Evolutionary conservation across 1,284 basidiomycete genomes (phyloP).

Genomic region (Fomitopsis betulina): DNA sequence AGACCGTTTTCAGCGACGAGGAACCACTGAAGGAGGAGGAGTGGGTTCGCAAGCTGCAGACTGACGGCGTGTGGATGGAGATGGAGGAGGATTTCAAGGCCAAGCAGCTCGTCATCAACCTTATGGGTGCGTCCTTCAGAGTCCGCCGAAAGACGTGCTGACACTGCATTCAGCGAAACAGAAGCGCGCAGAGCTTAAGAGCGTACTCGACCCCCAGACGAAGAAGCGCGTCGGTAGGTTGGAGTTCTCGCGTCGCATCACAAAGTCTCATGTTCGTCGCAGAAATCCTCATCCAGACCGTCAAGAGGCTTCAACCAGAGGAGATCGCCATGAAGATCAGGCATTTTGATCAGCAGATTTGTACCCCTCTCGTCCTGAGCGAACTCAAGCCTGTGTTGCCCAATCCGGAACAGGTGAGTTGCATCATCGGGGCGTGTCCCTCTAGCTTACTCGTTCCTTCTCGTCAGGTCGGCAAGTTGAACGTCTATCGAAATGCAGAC

Average conservation of each 20-base stretch:
- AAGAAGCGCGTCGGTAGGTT: constrained; percentile 85
- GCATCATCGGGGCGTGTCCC: neutral
- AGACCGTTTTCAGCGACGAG: constrained; percentile 82
- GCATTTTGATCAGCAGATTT: constrained; percentile 81
- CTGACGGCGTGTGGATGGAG: constrained; percentile 88
- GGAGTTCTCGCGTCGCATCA: neutral
- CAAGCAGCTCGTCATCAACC: constrained; percentile 85
- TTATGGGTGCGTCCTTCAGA: constrained; percentile 52
- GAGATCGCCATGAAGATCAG: constrained; percentile 81
- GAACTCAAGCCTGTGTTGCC: constrained; percentile 85
- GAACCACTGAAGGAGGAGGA: constrained; percentile 67
- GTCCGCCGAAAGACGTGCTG: neutral
- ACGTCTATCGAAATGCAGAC: constrained; percentile 84
- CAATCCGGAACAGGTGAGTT: constrained; percentile 78
- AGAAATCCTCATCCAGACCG: constrained; percentile 90
- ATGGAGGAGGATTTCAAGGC: constrained; percentile 99
- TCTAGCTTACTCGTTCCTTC: constrained; percentile 15
- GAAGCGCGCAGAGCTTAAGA: constrained; percentile 82
- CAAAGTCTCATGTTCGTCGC: neutral
- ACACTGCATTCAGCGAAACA: constrained; percentile 51
- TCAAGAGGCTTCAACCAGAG: constrained; percentile 79
- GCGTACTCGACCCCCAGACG: constrained; percentile 86
- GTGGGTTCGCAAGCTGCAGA: constrained; percentile 75
- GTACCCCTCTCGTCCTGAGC: constrained; percentile 82
- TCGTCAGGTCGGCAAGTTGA: constrained; percentile 80